Evolutionary conservation across 1,284 basidiomycete species (phyloP).

Genomic region (Farysia itapuensis): DNA sequence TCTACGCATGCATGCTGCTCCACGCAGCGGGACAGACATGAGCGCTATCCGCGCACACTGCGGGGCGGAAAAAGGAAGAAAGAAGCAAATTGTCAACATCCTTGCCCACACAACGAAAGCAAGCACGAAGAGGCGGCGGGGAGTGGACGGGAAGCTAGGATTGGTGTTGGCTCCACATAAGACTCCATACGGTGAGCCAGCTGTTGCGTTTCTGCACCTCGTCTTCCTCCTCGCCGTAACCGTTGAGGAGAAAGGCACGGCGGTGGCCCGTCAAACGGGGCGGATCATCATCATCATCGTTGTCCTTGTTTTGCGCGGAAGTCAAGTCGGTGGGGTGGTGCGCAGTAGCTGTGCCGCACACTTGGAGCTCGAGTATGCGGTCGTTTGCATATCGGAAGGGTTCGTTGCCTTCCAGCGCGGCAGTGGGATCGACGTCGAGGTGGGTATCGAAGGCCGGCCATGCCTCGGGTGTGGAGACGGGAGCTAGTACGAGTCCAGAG

Average conservation of each 20-base stretch:
- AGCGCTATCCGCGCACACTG: too few relatives aligned
- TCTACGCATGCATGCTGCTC: too few relatives aligned
- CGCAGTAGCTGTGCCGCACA: conserved; percentile 32
- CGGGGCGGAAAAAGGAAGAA: not conserved
- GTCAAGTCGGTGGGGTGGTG: not conserved
- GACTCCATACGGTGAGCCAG: conserved; percentile 40
- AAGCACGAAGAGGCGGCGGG: not conserved
- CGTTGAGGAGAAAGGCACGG: conserved; percentile 21
- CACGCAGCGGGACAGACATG: too few relatives aligned
- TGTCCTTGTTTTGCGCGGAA: not conserved
- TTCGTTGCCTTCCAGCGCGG: conserved; percentile 4
- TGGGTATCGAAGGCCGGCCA: conserved; percentile 14
- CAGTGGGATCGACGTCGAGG: conserved; percentile 5
- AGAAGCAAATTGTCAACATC: conserved; percentile 1
- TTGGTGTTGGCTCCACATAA: conserved; percentile 11
- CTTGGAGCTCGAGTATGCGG: conserved; percentile 41
- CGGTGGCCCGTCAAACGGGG: conserved; percentile 24
- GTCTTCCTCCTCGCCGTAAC: conserved; percentile 26
- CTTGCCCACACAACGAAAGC: conserved; percentile 25
- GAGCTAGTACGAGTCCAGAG: conserved; percentile 33
- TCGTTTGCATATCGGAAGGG: conserved; percentile 10
- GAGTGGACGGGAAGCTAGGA: not conserved
- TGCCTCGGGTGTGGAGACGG: conserved; percentile 1
- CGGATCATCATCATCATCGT: conserved; percentile 7
- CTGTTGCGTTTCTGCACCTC: conserved; percentile 33